Percentiles rank a stretch among this genome's conserved stretches.
Evolutionary conservation across 2,329 filamentous ascomycete species (phyloP).

Genomic region (Colletotrichum costaricense): DNA sequence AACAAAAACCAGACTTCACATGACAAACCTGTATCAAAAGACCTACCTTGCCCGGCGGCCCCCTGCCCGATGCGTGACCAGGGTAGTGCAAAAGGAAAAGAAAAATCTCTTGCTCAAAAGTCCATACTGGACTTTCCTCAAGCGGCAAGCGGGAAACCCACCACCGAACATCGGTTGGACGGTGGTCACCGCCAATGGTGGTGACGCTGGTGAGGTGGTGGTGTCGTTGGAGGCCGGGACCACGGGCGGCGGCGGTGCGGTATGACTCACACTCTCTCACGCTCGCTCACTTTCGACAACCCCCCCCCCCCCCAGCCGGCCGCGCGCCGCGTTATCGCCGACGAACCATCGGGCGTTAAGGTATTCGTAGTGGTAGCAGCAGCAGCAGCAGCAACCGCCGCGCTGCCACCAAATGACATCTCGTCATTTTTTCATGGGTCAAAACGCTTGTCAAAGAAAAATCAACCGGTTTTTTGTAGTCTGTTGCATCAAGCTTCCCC

Average conservation of each 20-base stretch:
- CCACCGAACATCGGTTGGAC: not conserved
- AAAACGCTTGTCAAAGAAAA: not conserved
- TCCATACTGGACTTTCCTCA: not conserved
- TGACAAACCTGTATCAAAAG: not conserved
- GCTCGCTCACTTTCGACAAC: too few relatives aligned
- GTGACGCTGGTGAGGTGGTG: not conserved
- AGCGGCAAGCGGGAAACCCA: not conserved
- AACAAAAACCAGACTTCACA: not conserved
- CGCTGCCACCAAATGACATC: not conserved
- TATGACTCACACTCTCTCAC: conserved; percentile 27
- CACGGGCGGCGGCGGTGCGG: conserved; percentile 2
- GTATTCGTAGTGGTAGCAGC: not conserved
- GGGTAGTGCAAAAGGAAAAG: not conserved
- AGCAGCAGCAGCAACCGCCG: not conserved
- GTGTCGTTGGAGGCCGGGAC: not conserved
- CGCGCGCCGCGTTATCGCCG: conserved; percentile 21
- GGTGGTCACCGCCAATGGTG: not conserved
- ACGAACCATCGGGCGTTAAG: conserved; percentile 17
- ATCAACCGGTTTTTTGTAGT: not conserved
- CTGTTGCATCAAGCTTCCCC: not conserved
- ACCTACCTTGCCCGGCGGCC: not conserved
- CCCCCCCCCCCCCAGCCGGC: not conserved
- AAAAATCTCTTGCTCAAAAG: not conserved
- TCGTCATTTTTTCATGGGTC: not conserved
- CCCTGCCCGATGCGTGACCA: not conserved